These are phyloP conservation scores for Metarhizium robertsii DNA, from an alignment of 2,329 filamentous ascomycete genomes.

Conservation along the genomic window DNA sequence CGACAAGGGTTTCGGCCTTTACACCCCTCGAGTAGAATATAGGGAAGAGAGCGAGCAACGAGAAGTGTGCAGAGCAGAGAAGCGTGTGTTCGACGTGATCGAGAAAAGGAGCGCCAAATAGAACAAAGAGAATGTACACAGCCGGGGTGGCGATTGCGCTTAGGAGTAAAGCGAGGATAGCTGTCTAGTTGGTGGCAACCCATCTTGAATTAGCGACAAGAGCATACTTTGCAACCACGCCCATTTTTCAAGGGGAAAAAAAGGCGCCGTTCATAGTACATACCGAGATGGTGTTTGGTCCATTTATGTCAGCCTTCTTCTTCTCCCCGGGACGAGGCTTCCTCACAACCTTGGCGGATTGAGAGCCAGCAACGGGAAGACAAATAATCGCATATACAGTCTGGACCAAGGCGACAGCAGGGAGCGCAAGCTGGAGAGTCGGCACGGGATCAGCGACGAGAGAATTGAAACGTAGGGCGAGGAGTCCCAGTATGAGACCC, in stretches of 20 bases:
- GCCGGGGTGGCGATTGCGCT: constrained; percentile 61
- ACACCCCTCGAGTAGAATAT: constrained; percentile 82
- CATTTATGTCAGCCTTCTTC: constrained; percentile 39
- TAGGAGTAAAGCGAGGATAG: constrained; percentile 42
- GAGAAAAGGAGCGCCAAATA: constrained; percentile 86
- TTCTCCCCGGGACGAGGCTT: constrained; percentile 45
- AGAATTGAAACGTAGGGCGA: constrained; percentile 52
- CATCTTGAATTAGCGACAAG: background rate
- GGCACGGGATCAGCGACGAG: constrained; percentile 62
- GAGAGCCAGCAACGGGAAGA: constrained; percentile 49
- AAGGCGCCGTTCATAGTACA: constrained; percentile 12
- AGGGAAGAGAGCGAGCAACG: constrained; percentile 68
- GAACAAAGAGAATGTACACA: constrained; percentile 57
- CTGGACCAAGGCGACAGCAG: constrained; percentile 57
- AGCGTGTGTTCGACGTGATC: constrained; percentile 71
- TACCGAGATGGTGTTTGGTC: constrained; percentile 38
- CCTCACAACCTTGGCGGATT: constrained; percentile 28
- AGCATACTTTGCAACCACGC: background rate
- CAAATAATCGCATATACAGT: constrained; percentile 51
- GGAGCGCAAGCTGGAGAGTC: constrained; percentile 51
- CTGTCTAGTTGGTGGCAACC: constrained; percentile 24
- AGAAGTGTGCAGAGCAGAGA: constrained; percentile 72
- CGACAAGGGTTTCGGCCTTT: constrained; percentile 60
- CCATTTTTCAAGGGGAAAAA: background rate
- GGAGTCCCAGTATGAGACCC: constrained; percentile 53